A percentile compares a stretch with the other conserved stretches of the same genome.
Conservation (phyloP, 1,139 yeast genomes). For the Casaregolazyma suthepensis region DNA sequence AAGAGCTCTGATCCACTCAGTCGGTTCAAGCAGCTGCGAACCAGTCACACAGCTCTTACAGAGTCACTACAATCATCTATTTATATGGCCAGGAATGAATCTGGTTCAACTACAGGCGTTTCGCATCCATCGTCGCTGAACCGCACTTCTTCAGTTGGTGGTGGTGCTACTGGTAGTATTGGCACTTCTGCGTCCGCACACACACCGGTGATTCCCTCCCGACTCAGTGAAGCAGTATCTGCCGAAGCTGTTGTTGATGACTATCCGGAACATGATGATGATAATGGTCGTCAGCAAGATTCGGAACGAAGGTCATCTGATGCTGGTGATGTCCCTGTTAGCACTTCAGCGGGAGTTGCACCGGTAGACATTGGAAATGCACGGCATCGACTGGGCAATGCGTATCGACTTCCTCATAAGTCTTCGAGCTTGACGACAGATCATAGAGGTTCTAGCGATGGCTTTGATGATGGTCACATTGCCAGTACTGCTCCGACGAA, state of each 20-base stretch:
- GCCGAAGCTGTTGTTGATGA: constrained; percentile 16
- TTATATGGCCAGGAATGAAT: constrained; percentile 12
- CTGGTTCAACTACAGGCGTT: constrained; percentile 4
- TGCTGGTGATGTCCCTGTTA: constrained; percentile 2
- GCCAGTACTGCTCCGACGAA: constrained; percentile 5
- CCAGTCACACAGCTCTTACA: constrained; percentile 40
- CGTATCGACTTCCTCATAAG: constrained; percentile 5
- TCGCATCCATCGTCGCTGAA: constrained; percentile 7
- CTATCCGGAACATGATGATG: constrained; percentile 5
- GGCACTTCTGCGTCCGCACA: constrained; percentile 32
- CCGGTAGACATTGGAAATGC: constrained; percentile 3
- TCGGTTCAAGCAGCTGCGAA: constrained; percentile 43
- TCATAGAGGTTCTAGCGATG: not conserved
- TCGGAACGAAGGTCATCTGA: constrained; percentile 1
- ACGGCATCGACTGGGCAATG: constrained; percentile 8
- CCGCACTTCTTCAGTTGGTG: constrained; percentile 8
- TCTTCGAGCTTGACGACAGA: constrained; percentile 4
- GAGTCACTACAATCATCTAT: constrained; percentile 31
- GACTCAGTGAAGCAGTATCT: constrained; percentile 30
- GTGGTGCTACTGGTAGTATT: constrained; percentile 4
- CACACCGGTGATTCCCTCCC: constrained; percentile 32
- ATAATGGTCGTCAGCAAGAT: not conserved
- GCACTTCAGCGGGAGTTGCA: constrained; percentile 11
- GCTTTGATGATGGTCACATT: constrained; percentile 4
- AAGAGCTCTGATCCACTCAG: constrained; percentile 32